phyloP scores from a whole-genome alignment of 805 yeast genomes.

The Tetrapisispora arboricola region DNA sequence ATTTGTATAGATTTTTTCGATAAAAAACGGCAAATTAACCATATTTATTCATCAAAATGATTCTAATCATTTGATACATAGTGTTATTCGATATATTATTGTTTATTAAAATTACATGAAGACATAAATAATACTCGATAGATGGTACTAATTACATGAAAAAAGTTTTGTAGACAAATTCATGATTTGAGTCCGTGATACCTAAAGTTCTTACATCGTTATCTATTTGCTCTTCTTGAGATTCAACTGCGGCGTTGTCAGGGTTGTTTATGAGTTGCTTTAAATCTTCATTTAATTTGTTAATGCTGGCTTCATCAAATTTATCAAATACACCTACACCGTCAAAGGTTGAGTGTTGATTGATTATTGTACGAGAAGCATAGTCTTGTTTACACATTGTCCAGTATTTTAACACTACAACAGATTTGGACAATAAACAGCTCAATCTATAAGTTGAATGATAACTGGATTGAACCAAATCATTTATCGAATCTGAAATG shows the following conservation, averaged over 20 bases:
- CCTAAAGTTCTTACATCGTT: constrained; percentile 16
- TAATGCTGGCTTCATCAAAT: constrained; percentile 8
- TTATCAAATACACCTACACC: constrained; percentile 14
- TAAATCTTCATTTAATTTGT: constrained; percentile 12
- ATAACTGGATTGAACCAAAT: background rate
- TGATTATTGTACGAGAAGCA: background rate
- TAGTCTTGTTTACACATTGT: constrained; percentile 5
- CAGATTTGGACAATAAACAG: background rate
- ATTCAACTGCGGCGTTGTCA: background rate
- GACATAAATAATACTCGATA: background rate
- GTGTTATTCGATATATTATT: background rate
- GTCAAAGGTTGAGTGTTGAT: constrained; percentile 1
- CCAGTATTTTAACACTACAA: background rate
- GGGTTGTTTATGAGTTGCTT: constrained; percentile 6
- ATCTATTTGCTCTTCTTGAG: background rate
- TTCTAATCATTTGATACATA: background rate
- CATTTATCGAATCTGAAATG: background rate
- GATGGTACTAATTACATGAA: background rate
- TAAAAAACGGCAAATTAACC: background rate
- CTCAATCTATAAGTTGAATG: background rate
- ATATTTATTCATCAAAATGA: background rate
- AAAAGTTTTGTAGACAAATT: constrained; percentile 14
- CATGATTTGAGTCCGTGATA: constrained; percentile 14
- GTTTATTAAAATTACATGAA: too few species aligned
- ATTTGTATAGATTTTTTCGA: background rate